These are phyloP conservation scores for Colletotrichum melonis DNA, from an alignment of 2,329 filamentous ascomycete genomes.

Conservation along the genomic window DNA sequence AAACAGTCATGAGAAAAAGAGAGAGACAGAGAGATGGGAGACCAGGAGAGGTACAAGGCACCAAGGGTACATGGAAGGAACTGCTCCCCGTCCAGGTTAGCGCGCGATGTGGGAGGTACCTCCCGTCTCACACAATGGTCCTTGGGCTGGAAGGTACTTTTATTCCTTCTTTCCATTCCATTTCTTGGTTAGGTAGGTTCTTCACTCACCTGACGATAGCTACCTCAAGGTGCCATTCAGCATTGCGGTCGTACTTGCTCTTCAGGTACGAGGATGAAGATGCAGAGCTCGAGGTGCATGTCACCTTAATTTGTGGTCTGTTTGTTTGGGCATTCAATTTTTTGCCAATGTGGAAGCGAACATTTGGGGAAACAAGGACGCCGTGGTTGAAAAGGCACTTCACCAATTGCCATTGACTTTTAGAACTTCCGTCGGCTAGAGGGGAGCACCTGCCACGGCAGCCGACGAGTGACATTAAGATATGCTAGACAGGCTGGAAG, in stretches of 20 bases:
- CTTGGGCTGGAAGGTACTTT: neutral
- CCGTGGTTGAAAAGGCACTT: too few species aligned
- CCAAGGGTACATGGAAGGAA: constrained; percentile 4
- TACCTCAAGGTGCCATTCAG: neutral
- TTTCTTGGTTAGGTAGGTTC: neutral
- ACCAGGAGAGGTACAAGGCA: neutral
- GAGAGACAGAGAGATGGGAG: neutral
- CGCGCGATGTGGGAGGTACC: neutral
- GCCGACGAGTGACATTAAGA: neutral
- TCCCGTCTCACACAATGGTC: neutral
- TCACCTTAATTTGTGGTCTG: neutral
- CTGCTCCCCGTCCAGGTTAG: neutral
- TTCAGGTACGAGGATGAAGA: neutral
- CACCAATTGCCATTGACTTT: neutral
- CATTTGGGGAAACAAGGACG: neutral
- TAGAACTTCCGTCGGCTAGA: too few species aligned
- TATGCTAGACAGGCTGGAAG: neutral
- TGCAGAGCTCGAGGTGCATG: neutral
- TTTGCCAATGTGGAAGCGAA: neutral
- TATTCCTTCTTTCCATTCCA: neutral
- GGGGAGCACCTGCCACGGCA: neutral
- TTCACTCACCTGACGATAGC: neutral
- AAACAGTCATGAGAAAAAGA: neutral
- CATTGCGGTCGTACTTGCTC: neutral
- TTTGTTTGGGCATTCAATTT: neutral